Conservation (phyloP, 352 stramenopile species). For the Globisporangium spiculum region DNA sequence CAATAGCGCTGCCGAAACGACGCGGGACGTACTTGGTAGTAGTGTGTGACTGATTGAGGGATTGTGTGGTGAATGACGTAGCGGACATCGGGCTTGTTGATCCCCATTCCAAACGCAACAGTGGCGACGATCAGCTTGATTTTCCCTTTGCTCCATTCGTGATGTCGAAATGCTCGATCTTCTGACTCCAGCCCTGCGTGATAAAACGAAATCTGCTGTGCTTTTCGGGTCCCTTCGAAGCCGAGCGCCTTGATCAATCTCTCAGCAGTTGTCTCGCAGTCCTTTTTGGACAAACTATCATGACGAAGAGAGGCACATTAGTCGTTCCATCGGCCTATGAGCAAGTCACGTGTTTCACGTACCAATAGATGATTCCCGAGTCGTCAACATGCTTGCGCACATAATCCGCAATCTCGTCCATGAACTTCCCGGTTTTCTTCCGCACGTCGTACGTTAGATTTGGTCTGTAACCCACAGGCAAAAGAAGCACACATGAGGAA, state of each 20-base stretch:
- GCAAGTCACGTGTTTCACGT: constrained; percentile 1
- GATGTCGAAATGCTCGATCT: constrained; percentile 73
- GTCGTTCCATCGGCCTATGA: background rate
- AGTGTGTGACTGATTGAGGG: constrained; percentile 86
- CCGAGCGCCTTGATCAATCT: constrained; percentile 80
- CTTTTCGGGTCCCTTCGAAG: constrained; percentile 66
- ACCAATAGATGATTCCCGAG: constrained; percentile 90
- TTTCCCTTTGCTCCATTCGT: constrained; percentile 88
- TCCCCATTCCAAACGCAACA: constrained; percentile 88
- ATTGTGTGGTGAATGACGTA: constrained; percentile 90
- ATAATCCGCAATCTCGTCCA: constrained; percentile 76
- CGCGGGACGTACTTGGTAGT: constrained; percentile 69
- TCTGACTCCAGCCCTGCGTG: constrained; percentile 74
- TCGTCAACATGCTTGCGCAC: constrained; percentile 81
- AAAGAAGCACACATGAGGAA: background rate
- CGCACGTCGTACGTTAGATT: constrained; percentile 86
- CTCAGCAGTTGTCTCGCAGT: constrained; percentile 79
- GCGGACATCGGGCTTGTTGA: constrained; percentile 87
- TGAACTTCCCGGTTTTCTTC: constrained; percentile 77
- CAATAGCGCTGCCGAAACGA: background rate
- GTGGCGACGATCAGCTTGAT: constrained; percentile 89
- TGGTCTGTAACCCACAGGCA: constrained; percentile 29
- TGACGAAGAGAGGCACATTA: constrained; percentile 1
- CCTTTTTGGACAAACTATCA: constrained; percentile 80
- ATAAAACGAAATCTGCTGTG: constrained; percentile 79